Base-by-base conservation (phyloP, 75 land plant species). In the Sequoia sempervirens region DNA sequence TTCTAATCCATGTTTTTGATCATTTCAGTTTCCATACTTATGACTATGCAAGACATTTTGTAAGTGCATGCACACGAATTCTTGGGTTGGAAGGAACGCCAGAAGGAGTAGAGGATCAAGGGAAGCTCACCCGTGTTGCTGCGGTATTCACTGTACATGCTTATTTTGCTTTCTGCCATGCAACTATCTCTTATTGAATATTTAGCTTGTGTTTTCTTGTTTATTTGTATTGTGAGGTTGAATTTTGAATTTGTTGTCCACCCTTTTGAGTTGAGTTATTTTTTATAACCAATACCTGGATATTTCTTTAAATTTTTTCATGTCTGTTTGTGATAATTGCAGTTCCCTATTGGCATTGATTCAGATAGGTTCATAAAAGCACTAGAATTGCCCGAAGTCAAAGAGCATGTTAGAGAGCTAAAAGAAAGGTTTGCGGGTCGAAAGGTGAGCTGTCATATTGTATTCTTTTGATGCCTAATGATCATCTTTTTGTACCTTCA, bases 331-430 rank as follows among this genome's bases (percentile, higher is more conserved):
- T 83, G 72, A 36, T 41, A 80, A 74, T 69, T 86, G 81, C 93
- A 97, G 99, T 98, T 98, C 81, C 99, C 99, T 4, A 95, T 98
- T 81, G 99, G 99, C 23, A 98, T 98, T 81, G 99, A 98, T 83
- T 91, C 99, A 47, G 95, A 91, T 0, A 87, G 99, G 76, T 98
- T 98, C 87, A 94, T 88, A 37, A 84, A 91, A 56, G 99, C 99
- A 52, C 93, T 96, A 78, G 94, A 93, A 28, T 81, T 88, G 82
- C 93, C 94, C 66, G 84, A 88, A 82, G 99, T 98, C 36, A 92
- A 92, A 81, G 86, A 86, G 66, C 94, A 93, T 68, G 87, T 98
- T 41, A 84, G 86, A 85, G 99, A 96, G 82, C 82, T 98, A 75
- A 90, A 88, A 50, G 90, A 89, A 80, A 84, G 93, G 84, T 98